These are phyloP conservation scores for Mallotus japonicus DNA, from an alignment of 441 rosid genomes.

Conservation along the genomic window DNA sequence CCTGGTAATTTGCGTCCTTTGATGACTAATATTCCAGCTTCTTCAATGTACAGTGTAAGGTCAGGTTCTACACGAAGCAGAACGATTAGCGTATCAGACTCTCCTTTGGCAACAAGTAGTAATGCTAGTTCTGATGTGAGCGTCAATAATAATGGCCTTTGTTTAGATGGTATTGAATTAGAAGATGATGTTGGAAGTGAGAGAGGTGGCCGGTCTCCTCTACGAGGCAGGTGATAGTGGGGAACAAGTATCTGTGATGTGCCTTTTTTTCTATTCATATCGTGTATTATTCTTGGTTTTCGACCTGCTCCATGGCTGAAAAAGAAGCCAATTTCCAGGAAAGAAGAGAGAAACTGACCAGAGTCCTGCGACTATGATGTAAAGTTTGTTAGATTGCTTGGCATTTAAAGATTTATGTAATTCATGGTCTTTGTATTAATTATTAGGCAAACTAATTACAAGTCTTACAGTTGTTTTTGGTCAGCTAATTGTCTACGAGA, in stretches of 20 bases:
- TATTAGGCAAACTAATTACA: conserved; percentile 31
- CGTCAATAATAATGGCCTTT: conserved; percentile 65
- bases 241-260: background rate
- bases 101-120: conserved; percentile 95
- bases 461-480: conserved; percentile 12
- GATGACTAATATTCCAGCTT: conserved; percentile 96
- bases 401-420: conserved; percentile 27
- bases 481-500: conserved; percentile 21
- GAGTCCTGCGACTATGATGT: conserved; percentile 26
- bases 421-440: conserved; percentile 28
- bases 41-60: conserved; percentile 96
- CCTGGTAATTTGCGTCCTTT: conserved; percentile 85
- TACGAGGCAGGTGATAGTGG: conserved; percentile 57
- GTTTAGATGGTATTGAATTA: conserved; percentile 54
- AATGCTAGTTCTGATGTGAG: conserved; percentile 96
- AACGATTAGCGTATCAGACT: conserved; percentile 70
- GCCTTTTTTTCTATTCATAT: conserved; percentile 7
- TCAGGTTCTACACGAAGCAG: conserved; percentile 72
- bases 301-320: conserved; percentile 20
- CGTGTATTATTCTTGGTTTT: conserved; percentile 24
- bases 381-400: conserved; percentile 33
- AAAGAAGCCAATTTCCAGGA: conserved; percentile 20
- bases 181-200: conserved; percentile 69
- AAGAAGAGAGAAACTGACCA: conserved; percentile 22
- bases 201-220: conserved; percentile 66